phyloP scores from a whole-genome alignment of 139 green algal genomes.

The Parachlorella kessleri region DNA sequence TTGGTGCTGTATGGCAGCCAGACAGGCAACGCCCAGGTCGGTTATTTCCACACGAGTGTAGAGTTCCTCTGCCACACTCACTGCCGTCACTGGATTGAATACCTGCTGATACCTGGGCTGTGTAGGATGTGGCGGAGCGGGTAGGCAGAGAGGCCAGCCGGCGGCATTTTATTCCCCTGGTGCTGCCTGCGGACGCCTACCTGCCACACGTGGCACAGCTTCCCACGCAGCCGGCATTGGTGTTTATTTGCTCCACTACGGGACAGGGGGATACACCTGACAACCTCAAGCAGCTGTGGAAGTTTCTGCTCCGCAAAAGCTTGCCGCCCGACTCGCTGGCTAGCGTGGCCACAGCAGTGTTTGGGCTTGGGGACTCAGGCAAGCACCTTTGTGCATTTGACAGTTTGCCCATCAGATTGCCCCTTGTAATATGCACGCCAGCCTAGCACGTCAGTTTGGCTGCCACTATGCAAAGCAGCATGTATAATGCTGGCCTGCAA shows the following conservation, averaged over 20 bases:
- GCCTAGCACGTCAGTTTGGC: too few relatives aligned
- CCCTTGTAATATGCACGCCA: too few relatives aligned
- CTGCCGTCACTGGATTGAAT: too few relatives aligned
- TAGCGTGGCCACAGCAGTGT: conserved; percentile 71
- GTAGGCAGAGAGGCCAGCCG: conserved; percentile 72
- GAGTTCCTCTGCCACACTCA: not conserved
- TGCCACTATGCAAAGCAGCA: too few relatives aligned
- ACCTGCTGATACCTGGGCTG: too few relatives aligned
- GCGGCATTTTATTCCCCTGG: conserved; percentile 43
- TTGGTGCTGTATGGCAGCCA: conserved; percentile 88
- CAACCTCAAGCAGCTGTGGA: conserved; percentile 93
- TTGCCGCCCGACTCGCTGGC: conserved; percentile 73
- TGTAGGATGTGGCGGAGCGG: conserved; percentile 90
- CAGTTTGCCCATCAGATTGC: too few relatives aligned
- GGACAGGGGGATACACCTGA: conserved; percentile 88
- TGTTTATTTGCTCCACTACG: conserved; percentile 86
- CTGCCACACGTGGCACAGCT: conserved; percentile 48
- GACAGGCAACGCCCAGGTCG: conserved; percentile 88
- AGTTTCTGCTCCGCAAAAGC: conserved; percentile 85
- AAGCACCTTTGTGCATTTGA: too few relatives aligned
- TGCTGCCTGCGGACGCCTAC: conserved; percentile 81
- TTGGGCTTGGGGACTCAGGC: conserved; percentile 95
- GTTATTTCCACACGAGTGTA: not conserved
- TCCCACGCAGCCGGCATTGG: conserved; percentile 55
- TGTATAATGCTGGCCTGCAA: too few relatives aligned